These are phyloP conservation scores for Selaginella moellendorffii DNA, from an alignment of 75 land plant species.

Conservation along the genomic window DNA sequence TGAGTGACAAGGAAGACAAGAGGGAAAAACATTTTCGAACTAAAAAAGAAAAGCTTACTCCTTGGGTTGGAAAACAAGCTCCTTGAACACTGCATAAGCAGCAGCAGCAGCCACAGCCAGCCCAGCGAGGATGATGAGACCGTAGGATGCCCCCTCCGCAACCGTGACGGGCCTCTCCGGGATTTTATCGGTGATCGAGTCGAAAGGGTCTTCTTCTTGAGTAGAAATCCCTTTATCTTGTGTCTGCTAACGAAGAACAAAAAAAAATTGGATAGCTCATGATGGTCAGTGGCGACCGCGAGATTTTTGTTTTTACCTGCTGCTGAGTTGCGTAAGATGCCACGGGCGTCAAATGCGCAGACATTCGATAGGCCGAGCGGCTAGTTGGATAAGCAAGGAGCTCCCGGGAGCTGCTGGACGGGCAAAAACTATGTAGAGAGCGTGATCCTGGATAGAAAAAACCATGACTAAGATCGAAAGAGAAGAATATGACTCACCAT, in stretches of 20 bases:
- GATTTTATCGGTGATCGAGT: slow-evolving; percentile 80
- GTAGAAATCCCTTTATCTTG: slow-evolving; percentile 44
- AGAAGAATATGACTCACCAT: neutral
- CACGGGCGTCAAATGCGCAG: neutral
- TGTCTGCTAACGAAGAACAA: slow-evolving; percentile 11
- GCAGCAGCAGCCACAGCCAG: slow-evolving; percentile 80
- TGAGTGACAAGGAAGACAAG: neutral
- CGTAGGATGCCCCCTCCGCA: slow-evolving; percentile 88
- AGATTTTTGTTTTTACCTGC: no score
- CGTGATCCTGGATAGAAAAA: neutral
- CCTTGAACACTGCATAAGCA: slow-evolving; percentile 85
- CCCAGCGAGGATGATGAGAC: slow-evolving; percentile 65
- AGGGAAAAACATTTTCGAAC: neutral
- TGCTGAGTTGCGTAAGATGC: neutral
- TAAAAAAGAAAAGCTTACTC: slow-evolving; percentile 40
- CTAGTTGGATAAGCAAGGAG: neutral
- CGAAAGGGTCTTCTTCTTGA: slow-evolving; percentile 79
- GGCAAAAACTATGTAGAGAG: no score
- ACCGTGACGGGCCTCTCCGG: slow-evolving; percentile 94
- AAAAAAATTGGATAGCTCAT: no score
- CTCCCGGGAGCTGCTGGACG: neutral
- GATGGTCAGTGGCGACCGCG: no score
- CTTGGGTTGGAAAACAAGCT: slow-evolving; percentile 78
- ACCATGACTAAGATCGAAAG: neutral
- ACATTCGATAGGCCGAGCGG: neutral